Conservation (phyloP, 768 basidiomycete species). For the Trametes cubensis region DNA sequence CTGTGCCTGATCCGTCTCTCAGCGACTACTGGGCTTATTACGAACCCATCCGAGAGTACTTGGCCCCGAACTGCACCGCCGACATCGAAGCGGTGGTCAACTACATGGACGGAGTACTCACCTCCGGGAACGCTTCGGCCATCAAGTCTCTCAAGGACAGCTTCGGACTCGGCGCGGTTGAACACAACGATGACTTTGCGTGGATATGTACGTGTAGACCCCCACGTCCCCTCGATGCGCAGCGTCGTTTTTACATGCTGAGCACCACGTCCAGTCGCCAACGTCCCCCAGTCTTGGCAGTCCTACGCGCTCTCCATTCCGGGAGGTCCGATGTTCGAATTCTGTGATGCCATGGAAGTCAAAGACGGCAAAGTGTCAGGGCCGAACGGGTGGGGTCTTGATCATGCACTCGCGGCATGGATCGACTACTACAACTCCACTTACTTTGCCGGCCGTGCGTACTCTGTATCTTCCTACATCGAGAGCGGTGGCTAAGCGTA, state of each 20-base stretch:
- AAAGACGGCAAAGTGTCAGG: conserved; percentile 52
- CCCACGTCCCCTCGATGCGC: too few species aligned
- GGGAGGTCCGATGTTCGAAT: conserved; percentile 47
- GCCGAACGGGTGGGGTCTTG: conserved; percentile 57
- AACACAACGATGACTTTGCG: conserved; percentile 65
- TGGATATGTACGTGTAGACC: conserved; percentile 43
- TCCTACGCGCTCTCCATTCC: too few species aligned
- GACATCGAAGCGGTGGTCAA: conserved; percentile 63
- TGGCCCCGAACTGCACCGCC: conserved; percentile 71
- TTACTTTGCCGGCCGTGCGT: conserved; percentile 48
- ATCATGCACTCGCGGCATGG: conserved; percentile 62
- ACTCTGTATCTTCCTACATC: conserved; percentile 39
- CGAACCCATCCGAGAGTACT: conserved; percentile 63
- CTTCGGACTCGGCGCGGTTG: conserved; percentile 59
- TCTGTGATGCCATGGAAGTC: conserved; percentile 66
- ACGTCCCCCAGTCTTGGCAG: too few species aligned
- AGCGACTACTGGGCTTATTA: conserved; percentile 66
- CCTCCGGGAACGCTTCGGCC: conserved; percentile 43
- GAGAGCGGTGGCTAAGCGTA: not conserved
- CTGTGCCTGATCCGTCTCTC: not conserved
- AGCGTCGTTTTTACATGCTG: too few species aligned
- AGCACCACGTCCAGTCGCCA: too few species aligned
- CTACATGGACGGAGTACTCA: conserved; percentile 58
- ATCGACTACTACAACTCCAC: conserved; percentile 53
- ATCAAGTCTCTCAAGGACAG: conserved; percentile 54